A percentile compares a stretch with the other conserved stretches of the same genome.
Evolutionary conservation across 306 rosid genomes (phyloP).

Genomic region (Cucurbita ficifolia): DNA sequence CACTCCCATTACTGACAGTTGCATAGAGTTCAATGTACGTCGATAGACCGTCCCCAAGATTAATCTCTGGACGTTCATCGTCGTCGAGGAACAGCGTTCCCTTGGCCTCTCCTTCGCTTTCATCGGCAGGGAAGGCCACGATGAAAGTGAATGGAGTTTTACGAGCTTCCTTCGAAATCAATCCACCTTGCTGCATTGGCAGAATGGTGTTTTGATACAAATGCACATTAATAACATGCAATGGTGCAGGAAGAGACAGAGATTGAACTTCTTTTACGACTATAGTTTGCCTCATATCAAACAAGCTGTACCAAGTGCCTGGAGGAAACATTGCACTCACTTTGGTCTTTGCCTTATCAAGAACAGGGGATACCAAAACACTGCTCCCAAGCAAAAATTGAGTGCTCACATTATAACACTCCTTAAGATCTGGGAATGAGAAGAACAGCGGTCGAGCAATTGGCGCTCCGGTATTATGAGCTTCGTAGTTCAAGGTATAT

Average conservation of each 20-base stretch:
- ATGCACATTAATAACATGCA: slow-evolving; percentile 78
- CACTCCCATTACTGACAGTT: slow-evolving; percentile 36
- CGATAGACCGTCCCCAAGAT: slow-evolving; percentile 65
- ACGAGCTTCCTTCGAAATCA: slow-evolving; percentile 69
- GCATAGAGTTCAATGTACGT: slow-evolving; percentile 54
- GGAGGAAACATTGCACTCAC: slow-evolving; percentile 85
- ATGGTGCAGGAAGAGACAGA: slow-evolving; percentile 70
- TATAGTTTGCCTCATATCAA: slow-evolving; percentile 47
- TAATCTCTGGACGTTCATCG: slow-evolving; percentile 68
- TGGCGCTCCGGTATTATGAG: slow-evolving; percentile 79
- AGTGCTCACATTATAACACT: slow-evolving; percentile 60
- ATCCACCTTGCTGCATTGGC: slow-evolving; percentile 87
- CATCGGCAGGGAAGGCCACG: slow-evolving; percentile 60
- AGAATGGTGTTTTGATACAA: slow-evolving; percentile 69
- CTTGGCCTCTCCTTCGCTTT: slow-evolving; percentile 45
- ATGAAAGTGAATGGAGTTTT: slow-evolving; percentile 64
- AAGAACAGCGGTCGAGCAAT: slow-evolving; percentile 94
- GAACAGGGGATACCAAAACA: slow-evolving; percentile 74
- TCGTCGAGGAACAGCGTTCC: slow-evolving; percentile 71
- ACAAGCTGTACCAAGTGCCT: slow-evolving; percentile 80
- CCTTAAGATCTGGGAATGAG: slow-evolving; percentile 56
- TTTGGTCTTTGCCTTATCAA: slow-evolving; percentile 54
- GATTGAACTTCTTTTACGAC: slow-evolving; percentile 31
- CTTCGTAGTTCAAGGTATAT: slow-evolving; percentile 83
- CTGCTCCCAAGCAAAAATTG: slow-evolving; percentile 78